Percentiles rank a stretch among this genome's conserved stretches.
These are phyloP conservation scores for Teunomyces pallodes DNA, from an alignment of 805 yeast species.

Conservation along the genomic window DNA sequence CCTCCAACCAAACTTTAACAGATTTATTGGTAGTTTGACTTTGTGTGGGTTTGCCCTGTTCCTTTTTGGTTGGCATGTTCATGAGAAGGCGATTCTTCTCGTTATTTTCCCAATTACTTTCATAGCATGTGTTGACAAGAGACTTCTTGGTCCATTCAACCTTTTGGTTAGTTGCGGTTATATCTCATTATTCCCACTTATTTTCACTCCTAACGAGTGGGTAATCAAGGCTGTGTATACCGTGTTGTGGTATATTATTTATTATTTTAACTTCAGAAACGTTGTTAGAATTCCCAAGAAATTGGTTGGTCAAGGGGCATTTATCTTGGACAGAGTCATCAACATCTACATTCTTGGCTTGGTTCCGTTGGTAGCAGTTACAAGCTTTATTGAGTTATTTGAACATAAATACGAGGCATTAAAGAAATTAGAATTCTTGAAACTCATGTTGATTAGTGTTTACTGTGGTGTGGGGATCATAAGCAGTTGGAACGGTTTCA, in stretches of 20 bases:
- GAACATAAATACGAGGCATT: slow-evolving; percentile 52
- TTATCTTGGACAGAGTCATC: slow-evolving; percentile 65
- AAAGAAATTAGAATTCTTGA: slow-evolving; percentile 65
- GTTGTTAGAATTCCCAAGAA: slow-evolving; percentile 58
- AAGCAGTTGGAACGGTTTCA: slow-evolving; percentile 82
- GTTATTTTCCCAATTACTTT: slow-evolving; percentile 87
- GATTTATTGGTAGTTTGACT: slow-evolving; percentile 82
- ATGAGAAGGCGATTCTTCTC: slow-evolving; percentile 92
- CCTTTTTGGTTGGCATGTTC: slow-evolving; percentile 98
- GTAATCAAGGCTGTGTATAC: slow-evolving; percentile 74
- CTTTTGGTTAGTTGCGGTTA: slow-evolving; percentile 77
- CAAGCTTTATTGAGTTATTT: slow-evolving; percentile 49
- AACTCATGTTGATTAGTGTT: slow-evolving; percentile 78
- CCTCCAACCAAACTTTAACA: slow-evolving; percentile 66
- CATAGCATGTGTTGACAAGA: slow-evolving; percentile 65
- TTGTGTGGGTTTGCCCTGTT: slow-evolving; percentile 90
- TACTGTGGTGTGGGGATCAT: slow-evolving; percentile 86
- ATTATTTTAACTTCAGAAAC: slow-evolving; percentile 67
- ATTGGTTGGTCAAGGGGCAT: slow-evolving; percentile 16
- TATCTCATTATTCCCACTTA: slow-evolving; percentile 82
- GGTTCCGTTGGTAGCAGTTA: slow-evolving; percentile 55
- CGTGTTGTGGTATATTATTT: slow-evolving; percentile 79
- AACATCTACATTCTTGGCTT: slow-evolving; percentile 66
- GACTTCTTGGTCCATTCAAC: slow-evolving; percentile 69
- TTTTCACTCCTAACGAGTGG: slow-evolving; percentile 79